These are phyloP conservation scores for Peronospora belbahrii DNA, from an alignment of 352 stramenopile genomes.

Conservation along the genomic window DNA sequence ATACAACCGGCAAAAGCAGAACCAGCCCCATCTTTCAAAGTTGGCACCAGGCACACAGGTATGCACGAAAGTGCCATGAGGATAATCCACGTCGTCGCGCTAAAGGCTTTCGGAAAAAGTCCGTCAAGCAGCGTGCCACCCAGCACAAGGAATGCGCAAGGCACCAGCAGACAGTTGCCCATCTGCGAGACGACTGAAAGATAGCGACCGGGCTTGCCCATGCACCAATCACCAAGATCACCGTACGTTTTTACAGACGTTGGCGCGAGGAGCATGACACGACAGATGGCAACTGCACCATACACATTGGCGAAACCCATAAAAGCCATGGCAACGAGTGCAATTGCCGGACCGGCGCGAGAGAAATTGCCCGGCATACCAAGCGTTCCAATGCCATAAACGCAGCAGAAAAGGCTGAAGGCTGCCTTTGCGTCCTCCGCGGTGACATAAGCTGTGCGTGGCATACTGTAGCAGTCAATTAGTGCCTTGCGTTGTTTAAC, in stretches of 20 bases:
- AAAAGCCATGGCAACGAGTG: constrained; percentile 33
- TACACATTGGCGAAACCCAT: constrained; percentile 49
- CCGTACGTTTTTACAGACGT: constrained; percentile 40
- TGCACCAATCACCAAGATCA: constrained; percentile 46
- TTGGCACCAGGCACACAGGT: constrained; percentile 40
- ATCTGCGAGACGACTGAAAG: constrained; percentile 32
- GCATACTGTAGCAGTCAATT: too few species aligned
- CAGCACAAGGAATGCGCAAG: constrained; percentile 42
- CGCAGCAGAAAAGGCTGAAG: constrained; percentile 41
- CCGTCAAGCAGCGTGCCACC: constrained; percentile 30
- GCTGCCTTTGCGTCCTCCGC: constrained; percentile 44
- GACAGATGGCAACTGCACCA: constrained; percentile 27
- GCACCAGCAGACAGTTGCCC: constrained; percentile 32
- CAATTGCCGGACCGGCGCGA: constrained; percentile 30
- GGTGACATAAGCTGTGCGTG: too few species aligned
- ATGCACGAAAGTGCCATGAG: constrained; percentile 33
- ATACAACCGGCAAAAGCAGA: constrained; percentile 34
- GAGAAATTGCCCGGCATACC: constrained; percentile 48
- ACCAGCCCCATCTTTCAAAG: constrained; percentile 39
- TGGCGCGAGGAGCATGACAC: constrained; percentile 39
- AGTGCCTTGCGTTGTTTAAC: too few species aligned
- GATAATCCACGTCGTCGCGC: constrained; percentile 32
- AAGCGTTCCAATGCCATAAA: constrained; percentile 51
- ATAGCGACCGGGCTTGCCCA: constrained; percentile 35
- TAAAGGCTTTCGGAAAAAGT: constrained; percentile 37